phyloP scores from a whole-genome alignment of 2,329 filamentous ascomycete species.

The Curvularia verruculosa region DNA sequence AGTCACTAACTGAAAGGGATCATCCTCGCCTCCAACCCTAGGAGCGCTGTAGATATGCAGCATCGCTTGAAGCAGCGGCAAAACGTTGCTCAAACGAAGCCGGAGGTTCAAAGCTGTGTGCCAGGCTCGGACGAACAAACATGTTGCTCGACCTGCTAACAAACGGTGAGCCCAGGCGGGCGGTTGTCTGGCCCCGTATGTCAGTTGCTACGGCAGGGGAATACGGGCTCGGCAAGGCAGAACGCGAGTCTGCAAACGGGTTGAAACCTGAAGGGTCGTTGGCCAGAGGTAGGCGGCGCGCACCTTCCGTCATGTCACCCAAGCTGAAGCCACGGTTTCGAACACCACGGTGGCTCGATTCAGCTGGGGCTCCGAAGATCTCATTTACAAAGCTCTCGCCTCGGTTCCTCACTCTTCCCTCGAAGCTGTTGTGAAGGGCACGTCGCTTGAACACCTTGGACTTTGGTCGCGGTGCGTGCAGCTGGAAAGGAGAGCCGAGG shows the following conservation, averaged over 20 bases:
- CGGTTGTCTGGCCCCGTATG: conserved; percentile 46
- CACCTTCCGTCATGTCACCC: conserved; percentile 60
- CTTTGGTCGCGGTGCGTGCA: conserved; percentile 59
- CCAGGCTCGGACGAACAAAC: conserved; percentile 53
- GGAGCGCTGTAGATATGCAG: conserved; percentile 30
- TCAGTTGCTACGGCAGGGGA: conserved; percentile 27
- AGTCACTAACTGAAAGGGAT: conserved; percentile 30
- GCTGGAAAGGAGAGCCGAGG: conserved; percentile 61
- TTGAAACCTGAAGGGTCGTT: conserved; percentile 53
- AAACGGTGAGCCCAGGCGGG: conserved; percentile 57
- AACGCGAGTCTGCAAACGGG: conserved; percentile 32
- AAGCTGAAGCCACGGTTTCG: conserved; percentile 67
- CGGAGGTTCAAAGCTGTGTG: conserved; percentile 46
- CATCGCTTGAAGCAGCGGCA: conserved; percentile 36
- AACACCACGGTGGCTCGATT: conserved; percentile 62
- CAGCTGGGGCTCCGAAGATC: conserved; percentile 55
- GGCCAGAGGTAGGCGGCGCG: conserved; percentile 59
- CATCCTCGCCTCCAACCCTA: conserved; percentile 28
- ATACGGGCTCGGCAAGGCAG: conserved; percentile 36
- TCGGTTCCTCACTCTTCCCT: conserved; percentile 51
- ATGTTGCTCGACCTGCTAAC: conserved; percentile 52
- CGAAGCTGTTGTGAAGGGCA: conserved; percentile 61
- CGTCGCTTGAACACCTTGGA: conserved; percentile 64
- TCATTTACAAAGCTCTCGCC: conserved; percentile 52
- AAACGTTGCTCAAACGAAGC: conserved; percentile 50